Evolutionary conservation across 768 basidiomycete genomes (phyloP), one percentile per base, ranked within the genome.

Genomic region (Tubosaeta brunneosetosa): DNA sequence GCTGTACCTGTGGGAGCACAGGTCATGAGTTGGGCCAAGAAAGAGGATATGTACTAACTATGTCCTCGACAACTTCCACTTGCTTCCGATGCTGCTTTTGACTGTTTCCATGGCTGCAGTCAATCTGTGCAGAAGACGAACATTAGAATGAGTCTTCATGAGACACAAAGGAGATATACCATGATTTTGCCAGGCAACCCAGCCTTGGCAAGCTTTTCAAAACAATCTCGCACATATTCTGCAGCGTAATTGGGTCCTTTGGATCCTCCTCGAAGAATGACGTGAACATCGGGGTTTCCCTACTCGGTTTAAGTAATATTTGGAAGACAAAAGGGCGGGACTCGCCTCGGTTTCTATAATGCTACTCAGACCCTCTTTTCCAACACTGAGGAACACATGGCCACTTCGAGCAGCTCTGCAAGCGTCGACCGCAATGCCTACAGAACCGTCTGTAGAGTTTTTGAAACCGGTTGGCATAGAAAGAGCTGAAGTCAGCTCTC

Each of bases 391-490:
- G 82, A 99, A 99, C 53, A 94, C 91, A 70, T 99, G 95, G 1
- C 91, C 90, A 51, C 81, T 80, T 53, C 84, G 81, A 16, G 97
- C 94, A 14, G 95, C 91, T 33, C 94, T 83, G 71, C 94, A 97
- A 3, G 95, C 95, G 70, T 99, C 94, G 42, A 98, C 80, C 0
- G 97, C 94, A 57, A 97, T 89, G 45, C 85, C 83, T 40, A 95
- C 82, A 27, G 85, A 86, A 36, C 97, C 97, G 61, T 98, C 97
- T 2, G 95, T 98, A 11, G 91, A 91, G 63, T 99, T 99, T 74
- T 99, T 99, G 83, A 99, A 98, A 8, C 97, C 97, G 5, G 94
- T 92, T 3, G 91, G 88, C 89, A 95, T 93, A 14, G 89, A 91
- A n/a, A 95, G 75, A 2, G 85, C 90, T 6, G 85, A 88, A 10